phyloP scores from a whole-genome alignment of 2,329 filamentous ascomycete genomes.

The Verticillium albo-atrum region DNA sequence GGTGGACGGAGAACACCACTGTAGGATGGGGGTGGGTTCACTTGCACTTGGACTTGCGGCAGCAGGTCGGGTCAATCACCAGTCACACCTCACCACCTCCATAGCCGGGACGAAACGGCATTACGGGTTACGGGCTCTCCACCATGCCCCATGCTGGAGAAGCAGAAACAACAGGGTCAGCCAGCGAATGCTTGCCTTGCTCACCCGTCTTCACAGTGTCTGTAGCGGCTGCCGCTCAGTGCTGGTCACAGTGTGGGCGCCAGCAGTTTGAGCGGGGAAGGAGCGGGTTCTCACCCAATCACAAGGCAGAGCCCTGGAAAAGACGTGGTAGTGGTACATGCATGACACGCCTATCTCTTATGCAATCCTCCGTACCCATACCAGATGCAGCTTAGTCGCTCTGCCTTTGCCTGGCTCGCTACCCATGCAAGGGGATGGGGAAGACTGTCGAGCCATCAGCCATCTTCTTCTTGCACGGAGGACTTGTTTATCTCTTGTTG shows the following conservation, averaged over 20 bases:
- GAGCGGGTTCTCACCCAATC: slow-evolving; percentile 6
- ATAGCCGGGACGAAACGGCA: not conserved
- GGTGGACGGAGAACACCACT: not conserved
- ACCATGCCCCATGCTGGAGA: not conserved
- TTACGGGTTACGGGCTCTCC: not conserved
- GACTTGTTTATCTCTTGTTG: not conserved
- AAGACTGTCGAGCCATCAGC: not conserved
- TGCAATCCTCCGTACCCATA: slow-evolving; percentile 7
- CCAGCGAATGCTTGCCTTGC: not conserved
- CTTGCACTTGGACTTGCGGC: not conserved
- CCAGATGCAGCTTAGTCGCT: slow-evolving; percentile 4
- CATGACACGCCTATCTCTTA: slow-evolving; percentile 5
- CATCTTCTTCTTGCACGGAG: not conserved
- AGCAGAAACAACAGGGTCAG: not conserved
- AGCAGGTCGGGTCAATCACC: not conserved
- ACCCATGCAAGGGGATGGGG: not conserved
- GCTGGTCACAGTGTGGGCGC: not conserved
- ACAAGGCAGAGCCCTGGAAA: not conserved
- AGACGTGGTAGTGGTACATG: slow-evolving; percentile 8
- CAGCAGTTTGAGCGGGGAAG: slow-evolving; percentile 10
- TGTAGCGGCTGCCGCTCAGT: not conserved
- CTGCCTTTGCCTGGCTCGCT: not conserved
- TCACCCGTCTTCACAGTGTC: not conserved
- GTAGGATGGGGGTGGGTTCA: not conserved
- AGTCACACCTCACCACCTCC: not conserved